Evolutionary conservation across 257 asterid genomes (phyloP), one percentile per base, ranked within the genome.

Genomic region (Lavandula angustifolia): DNA sequence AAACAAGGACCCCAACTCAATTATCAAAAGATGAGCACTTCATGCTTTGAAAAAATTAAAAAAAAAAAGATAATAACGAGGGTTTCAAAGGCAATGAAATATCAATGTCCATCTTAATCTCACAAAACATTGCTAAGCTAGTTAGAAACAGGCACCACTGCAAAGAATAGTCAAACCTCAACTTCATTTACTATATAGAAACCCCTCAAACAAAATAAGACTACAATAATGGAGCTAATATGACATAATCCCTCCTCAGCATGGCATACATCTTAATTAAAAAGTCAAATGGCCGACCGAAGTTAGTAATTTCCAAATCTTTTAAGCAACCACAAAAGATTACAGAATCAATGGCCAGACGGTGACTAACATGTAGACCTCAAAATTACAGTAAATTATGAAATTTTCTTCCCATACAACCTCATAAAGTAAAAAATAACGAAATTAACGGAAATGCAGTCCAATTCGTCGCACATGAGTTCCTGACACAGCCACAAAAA

Each of bases 91-190:
- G n/a, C 9, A 18, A 29, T 7, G 51, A 29, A 35, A 54, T 8
- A 38, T 9, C 14, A n/a, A 11, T 31, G 4, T 51, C 22, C 6
- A 64, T 18, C 43, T 47, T 22, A 9, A 42, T 7, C 44, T 52
- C 33, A 11, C 35, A 44, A 3, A 49, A 9, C 46, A 33, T 29
- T 44, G 27, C 9, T 29, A 4, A 46, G 27, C 53, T 37, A 49
- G 37, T 46, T 14, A 66, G 22, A 72, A 5, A 7, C 51, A 64
- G 34, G 13, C 4, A n/a, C 18, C 12, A 11, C 33, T 64, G n/a
- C n/a, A n/a, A n/a, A n/a, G n/a, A n/a, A n/a, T n/a, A n/a, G n/a
- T n/a, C n/a, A n/a, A n/a, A n/a, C n/a, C n/a, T n/a, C n/a, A n/a
- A n/a, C n/a, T n/a, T n/a, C n/a, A 22, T 64, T 38, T 50, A 22